These are phyloP conservation scores for Royoungia palumana DNA, from an alignment of 768 basidiomycete species.

Conservation along the genomic window DNA sequence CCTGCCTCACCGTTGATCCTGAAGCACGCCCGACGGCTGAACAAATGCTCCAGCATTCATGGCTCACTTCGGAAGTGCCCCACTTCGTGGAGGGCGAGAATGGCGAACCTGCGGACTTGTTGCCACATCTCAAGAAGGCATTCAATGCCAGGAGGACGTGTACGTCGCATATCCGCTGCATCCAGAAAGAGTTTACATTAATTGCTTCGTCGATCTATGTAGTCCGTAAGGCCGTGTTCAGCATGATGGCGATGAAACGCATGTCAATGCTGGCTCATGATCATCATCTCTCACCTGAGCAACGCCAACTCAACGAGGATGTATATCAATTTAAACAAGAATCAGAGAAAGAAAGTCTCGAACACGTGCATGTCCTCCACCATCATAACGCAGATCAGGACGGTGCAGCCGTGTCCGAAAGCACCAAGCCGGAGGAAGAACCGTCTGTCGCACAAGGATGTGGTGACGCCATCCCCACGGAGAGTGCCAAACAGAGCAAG, in stretches of 20 bases:
- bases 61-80: slow-evolving; percentile 61
- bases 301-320: slow-evolving; percentile 52
- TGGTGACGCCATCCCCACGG: slow-evolving; percentile 1
- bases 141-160: slow-evolving; percentile 88
- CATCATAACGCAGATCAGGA: slow-evolving; percentile 38
- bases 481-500: slow-evolving; percentile 17
- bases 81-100: slow-evolving; percentile 61
- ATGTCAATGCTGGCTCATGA: slow-evolving; percentile 54
- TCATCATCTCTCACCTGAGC: slow-evolving; percentile 37
- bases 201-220: slow-evolving; percentile 5
- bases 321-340: slow-evolving; percentile 75
- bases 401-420: not conserved
- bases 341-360: slow-evolving; percentile 53
- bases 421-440: not conserved
- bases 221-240: slow-evolving; percentile 88
- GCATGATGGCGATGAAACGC: slow-evolving; percentile 82
- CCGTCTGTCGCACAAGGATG: slow-evolving; percentile 1
- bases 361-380: slow-evolving; percentile 46
- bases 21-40: slow-evolving; percentile 72
- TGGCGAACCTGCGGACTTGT: slow-evolving; percentile 68
- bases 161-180: slow-evolving; percentile 37
- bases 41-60: slow-evolving; percentile 65
- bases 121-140: slow-evolving; percentile 85
- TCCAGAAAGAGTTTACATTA: not conserved
- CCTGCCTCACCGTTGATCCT: slow-evolving; percentile 86